Evolutionary conservation across 192 early-diverging fungal species (phyloP).

Genomic region (Phycomyces blakesleeanus): DNA sequence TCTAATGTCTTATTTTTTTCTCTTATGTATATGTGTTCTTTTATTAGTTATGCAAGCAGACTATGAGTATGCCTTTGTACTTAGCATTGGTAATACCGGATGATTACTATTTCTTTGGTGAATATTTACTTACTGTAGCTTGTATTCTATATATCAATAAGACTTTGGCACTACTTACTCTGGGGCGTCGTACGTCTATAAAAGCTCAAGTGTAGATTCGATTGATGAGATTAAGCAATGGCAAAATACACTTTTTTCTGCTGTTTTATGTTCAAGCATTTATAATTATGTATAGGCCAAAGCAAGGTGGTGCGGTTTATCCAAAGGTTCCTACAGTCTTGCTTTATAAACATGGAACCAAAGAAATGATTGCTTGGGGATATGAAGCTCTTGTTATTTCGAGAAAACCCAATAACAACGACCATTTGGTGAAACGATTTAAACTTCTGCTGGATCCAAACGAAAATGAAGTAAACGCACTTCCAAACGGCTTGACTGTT

Average conservation of each 20-base stretch:
- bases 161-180: constrained; percentile 48
- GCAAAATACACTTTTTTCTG: too few relatives aligned
- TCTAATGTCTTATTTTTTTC: too few relatives aligned
- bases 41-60: too few relatives aligned
- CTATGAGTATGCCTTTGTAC: too few relatives aligned
- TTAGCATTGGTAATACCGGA: too few relatives aligned
- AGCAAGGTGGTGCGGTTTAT: constrained; percentile 23
- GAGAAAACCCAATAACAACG: too few relatives aligned
- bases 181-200: constrained; percentile 46
- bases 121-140: too few relatives aligned
- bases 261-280: too few relatives aligned
- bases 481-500: constrained; percentile 43
- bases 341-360: constrained; percentile 29
- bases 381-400: constrained; percentile 10
- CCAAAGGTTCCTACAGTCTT: constrained; percentile 37
- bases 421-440: constrained; percentile 15
- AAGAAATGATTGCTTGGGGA: constrained; percentile 36
- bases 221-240: constrained; percentile 48
- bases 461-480: constrained; percentile 1
- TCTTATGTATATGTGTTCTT: too few relatives aligned
- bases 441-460: constrained; percentile 34
- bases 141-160: background rate
- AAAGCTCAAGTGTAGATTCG: constrained; percentile 37
- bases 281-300: constrained; percentile 29
- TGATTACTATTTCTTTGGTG: too few relatives aligned